phyloP scores from a whole-genome alignment of 192 early-diverging fungal species.

The Jimgerdemannia lactiflua region DNA sequence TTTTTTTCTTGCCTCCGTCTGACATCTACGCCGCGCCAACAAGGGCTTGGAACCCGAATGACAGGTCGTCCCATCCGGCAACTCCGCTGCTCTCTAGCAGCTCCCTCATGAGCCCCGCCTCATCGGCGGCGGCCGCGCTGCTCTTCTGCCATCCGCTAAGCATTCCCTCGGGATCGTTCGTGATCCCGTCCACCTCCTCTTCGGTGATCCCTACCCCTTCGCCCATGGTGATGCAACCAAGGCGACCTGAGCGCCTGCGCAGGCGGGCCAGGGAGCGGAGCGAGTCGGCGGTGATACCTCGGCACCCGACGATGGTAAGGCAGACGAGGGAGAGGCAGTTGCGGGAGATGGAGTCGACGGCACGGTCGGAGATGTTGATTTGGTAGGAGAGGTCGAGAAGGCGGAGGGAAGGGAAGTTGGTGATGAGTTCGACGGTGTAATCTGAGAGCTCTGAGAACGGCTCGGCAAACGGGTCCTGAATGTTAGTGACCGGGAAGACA shows the following conservation, averaged over 20 bases:
- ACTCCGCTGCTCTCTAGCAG: no score
- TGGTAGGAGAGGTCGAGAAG: slow-evolving; percentile 39
- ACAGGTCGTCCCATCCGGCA: no score
- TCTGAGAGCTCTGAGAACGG: slow-evolving; percentile 21
- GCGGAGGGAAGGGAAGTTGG: slow-evolving; percentile 30
- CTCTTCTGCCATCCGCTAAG: slow-evolving; percentile 40
- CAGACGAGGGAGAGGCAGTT: slow-evolving; percentile 29
- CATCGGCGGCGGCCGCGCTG: slow-evolving; percentile 8
- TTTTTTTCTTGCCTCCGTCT: no score
- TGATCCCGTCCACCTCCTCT: slow-evolving; percentile 37
- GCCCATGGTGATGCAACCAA: slow-evolving; percentile 43
- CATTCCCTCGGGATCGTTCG: slow-evolving; percentile 20
- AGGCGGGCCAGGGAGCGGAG: slow-evolving; percentile 23
- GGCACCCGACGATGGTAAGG: slow-evolving; percentile 40
- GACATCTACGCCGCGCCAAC: no score
- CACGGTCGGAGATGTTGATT: slow-evolving; percentile 20
- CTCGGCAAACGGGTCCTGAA: neutral
- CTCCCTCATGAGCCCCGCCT: no score
- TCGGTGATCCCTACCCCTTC: slow-evolving; percentile 39
- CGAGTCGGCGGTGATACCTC: slow-evolving; percentile 32
- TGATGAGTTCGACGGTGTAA: slow-evolving; percentile 15
- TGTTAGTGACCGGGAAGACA: neutral
- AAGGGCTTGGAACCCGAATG: no score
- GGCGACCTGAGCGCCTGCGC: slow-evolving; percentile 22
- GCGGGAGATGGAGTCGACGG: slow-evolving; percentile 32